Conservation (phyloP, 78 protist species). For the Kipferlia bialata region DNA sequence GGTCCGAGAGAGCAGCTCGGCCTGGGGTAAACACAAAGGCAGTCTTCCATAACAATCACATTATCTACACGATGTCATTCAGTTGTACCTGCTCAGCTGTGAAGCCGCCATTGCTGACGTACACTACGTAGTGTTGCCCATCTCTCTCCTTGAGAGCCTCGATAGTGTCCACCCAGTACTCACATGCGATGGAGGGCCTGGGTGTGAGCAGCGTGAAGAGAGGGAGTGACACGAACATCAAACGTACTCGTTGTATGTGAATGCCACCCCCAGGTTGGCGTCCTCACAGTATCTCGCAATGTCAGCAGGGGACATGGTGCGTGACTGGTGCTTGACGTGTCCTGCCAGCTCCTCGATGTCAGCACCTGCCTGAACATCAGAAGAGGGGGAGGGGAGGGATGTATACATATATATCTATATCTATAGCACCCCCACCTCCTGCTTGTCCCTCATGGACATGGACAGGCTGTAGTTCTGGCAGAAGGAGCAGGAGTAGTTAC, state of each 20-base stretch:
- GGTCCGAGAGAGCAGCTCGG: too few relatives aligned
- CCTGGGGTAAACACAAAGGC: too few relatives aligned
- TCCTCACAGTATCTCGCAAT: not conserved
- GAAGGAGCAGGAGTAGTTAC: constrained; percentile 37
- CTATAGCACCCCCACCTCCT: not conserved
- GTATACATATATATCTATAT: too few relatives aligned
- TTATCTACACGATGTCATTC: too few relatives aligned
- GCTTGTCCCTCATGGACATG: too few relatives aligned
- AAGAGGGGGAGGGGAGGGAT: too few relatives aligned
- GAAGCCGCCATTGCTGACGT: constrained; percentile 38
- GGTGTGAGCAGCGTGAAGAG: too few relatives aligned
- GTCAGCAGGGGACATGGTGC: constrained; percentile 39
- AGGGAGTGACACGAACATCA: not conserved
- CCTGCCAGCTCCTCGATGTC: not conserved
- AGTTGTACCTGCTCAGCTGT: not conserved
- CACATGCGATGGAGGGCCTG: constrained; percentile 3
- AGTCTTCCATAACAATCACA: too few relatives aligned
- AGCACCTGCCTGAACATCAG: not conserved
- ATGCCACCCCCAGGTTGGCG: not conserved
- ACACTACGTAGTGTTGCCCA: constrained; percentile 25
- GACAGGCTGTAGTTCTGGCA: constrained; percentile 23
- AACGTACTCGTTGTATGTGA: not conserved
- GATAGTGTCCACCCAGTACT: constrained; percentile 30
- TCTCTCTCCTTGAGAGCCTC: constrained; percentile 13
- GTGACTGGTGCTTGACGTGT: too few relatives aligned